Conservation (phyloP, 2,329 filamentous ascomycete species). For the Xylariaceae sp. region DNA sequence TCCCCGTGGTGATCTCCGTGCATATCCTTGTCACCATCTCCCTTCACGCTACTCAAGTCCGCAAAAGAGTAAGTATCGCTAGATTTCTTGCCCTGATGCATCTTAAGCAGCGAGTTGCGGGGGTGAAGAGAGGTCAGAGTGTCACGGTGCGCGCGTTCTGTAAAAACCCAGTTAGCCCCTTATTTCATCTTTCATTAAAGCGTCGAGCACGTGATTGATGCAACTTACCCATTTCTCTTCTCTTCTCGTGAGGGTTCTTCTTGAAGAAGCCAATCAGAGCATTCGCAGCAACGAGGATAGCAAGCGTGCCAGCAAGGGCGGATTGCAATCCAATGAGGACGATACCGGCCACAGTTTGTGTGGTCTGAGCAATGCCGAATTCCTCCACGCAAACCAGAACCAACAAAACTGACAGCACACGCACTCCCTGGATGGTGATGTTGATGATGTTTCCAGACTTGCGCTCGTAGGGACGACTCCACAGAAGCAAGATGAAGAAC, state of each 20-base stretch:
- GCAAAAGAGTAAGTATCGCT: constrained; percentile 41
- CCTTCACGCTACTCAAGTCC: constrained; percentile 35
- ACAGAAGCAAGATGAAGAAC: constrained; percentile 74
- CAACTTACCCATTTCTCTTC: constrained; percentile 74
- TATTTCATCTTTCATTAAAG: background rate
- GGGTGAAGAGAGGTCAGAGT: constrained; percentile 81
- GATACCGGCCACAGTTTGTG: constrained; percentile 90
- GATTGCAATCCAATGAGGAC: constrained; percentile 90
- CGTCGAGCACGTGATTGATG: constrained; percentile 4
- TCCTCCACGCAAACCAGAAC: constrained; percentile 93
- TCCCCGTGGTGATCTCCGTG: background rate
- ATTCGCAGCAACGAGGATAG: constrained; percentile 84
- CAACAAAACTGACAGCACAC: constrained; percentile 81
- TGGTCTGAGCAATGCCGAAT: constrained; percentile 82
- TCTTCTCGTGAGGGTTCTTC: constrained; percentile 84
- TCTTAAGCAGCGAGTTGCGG: constrained; percentile 77
- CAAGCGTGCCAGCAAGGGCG: constrained; percentile 72
- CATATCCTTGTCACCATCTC: background rate
- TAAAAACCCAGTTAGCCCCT: constrained; percentile 9
- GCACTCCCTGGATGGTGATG: constrained; percentile 82
- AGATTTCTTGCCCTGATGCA: constrained; percentile 46
- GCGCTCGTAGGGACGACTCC: constrained; percentile 80
- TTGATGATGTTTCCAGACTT: constrained; percentile 90
- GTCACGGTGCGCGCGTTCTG: constrained; percentile 72
- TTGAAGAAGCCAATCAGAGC: constrained; percentile 76